These are phyloP conservation scores for Fusarium odoratissimum DNA, from an alignment of 2,329 filamentous ascomycete species.

Conservation along the genomic window DNA sequence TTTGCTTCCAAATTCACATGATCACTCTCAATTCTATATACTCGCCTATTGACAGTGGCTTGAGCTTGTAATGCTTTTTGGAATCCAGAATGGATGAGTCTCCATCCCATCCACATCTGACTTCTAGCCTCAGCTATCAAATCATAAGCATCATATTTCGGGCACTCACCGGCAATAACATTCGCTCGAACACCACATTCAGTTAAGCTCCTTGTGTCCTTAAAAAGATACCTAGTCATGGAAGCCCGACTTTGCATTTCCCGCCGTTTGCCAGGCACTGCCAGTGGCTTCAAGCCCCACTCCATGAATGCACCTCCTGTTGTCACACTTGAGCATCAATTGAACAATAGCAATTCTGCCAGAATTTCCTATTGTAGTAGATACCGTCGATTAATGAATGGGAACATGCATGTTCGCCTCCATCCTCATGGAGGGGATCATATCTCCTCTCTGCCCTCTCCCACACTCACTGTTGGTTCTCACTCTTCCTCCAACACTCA, in stretches of 20 bases:
- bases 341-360: conserved; percentile 18
- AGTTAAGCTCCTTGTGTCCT: too few species aligned
- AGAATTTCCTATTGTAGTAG: background rate
- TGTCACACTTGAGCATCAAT: conserved; percentile 12
- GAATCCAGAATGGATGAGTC: background rate
- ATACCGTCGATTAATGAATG: background rate
- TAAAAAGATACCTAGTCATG: background rate
- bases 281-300: conserved; percentile 5
- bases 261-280: background rate
- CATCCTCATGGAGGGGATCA: background rate
- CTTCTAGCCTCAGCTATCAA: background rate
- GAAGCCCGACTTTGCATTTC: background rate
- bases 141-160: background rate
- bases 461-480: background rate
- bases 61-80: background rate
- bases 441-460: background rate
- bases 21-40: background rate
- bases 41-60: too few species aligned
- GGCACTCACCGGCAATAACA: background rate
- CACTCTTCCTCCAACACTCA: background rate
- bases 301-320: background rate
- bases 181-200: background rate
- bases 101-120: background rate
- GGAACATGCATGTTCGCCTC: background rate
- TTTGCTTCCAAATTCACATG: background rate